Evolutionary conservation across 139 green algal genomes (phyloP), one percentile per base, ranked within the genome.

Genomic region (Volvox africanus): DNA sequence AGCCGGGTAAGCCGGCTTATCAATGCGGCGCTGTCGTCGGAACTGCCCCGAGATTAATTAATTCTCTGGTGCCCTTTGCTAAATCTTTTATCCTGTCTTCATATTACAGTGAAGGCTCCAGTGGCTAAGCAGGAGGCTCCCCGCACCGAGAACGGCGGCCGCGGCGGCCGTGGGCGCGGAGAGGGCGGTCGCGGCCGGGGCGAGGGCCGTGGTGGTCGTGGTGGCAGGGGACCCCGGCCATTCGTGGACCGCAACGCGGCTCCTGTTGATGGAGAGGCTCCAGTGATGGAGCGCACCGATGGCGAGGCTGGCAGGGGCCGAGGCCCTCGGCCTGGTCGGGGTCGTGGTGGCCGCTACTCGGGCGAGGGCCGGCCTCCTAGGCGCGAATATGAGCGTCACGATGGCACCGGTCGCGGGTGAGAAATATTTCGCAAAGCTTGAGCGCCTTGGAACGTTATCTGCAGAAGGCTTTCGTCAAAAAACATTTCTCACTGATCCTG

Each of bases 331-430:
- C 81, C 91, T 55, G 88, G 92, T 26, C 67, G 92, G 21, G 92
- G 91, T 67, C 89, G 92, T 75, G 75, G 91, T 36, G 93, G 92
- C 75, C 69, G 80, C 73, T 87, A 91, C 37, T 79, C 81, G 14
- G 84, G 86, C 73, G 88, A 92, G 33, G 82, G 86, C 36, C 80
- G 93, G 26, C 71, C 77, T 22, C 92, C 80, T 33, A 92, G 96
- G 61, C 94, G 97, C 73, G 95, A 98, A 65, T 98, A 96, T 44
- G 97, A 98, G 80, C 95, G 97, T 88, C 96, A 96, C 82, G 96
- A 98, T 88, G 96, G 93, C 91, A 97, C 95, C 82, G 97, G 97
- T 85, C 93, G 97, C 33, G 96, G 95, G 96, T 98, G 90, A 95
- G 96, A 13, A 55, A 55, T 55, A 55, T 14, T 55, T 9, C 44